A percentile compares a stretch with the other conserved stretches of the same genome.
These are phyloP conservation scores for Sporothrix brasiliensis DNA, from an alignment of 2,329 filamentous ascomycete genomes.

Conservation along the genomic window DNA sequence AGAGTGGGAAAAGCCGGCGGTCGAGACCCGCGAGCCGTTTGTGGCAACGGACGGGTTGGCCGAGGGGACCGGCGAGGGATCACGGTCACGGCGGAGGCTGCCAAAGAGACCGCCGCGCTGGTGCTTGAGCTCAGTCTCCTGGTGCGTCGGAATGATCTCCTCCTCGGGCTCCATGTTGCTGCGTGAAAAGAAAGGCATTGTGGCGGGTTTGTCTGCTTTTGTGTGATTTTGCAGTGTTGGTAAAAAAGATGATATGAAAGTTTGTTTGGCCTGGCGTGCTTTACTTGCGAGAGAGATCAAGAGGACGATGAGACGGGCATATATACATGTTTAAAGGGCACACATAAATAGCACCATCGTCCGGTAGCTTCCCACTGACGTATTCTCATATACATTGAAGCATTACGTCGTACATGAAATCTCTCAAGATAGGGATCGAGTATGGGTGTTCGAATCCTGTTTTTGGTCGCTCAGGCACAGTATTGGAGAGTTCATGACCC, in stretches of 20 bases:
- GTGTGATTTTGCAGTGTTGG: too few relatives aligned
- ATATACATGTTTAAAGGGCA: too few relatives aligned
- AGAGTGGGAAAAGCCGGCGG: constrained; percentile 16
- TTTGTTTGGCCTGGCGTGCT: not conserved
- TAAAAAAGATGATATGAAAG: not conserved
- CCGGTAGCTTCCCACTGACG: not conserved
- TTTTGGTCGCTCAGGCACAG: not conserved
- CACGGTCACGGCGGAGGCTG: constrained; percentile 39
- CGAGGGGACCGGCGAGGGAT: constrained; percentile 40
- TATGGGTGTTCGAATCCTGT: not conserved
- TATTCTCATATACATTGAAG: not conserved
- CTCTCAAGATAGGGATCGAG: too few relatives aligned
- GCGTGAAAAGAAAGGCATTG: constrained; percentile 45
- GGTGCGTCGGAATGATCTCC: constrained; percentile 42
- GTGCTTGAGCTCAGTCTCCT: constrained; percentile 38
- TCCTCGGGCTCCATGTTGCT: constrained; percentile 38
- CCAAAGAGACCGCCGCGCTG: constrained; percentile 46
- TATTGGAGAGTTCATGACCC: not conserved
- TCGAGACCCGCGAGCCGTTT: constrained; percentile 34
- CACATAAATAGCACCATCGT: not conserved
- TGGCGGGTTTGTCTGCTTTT: constrained; percentile 24
- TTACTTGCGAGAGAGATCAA: not conserved
- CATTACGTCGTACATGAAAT: not conserved
- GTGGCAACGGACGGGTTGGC: constrained; percentile 39
- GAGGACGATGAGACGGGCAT: not conserved